A percentile compares a stretch with the other conserved stretches of the same genome.
Evolutionary conservation across 2,329 filamentous ascomycete genomes (phyloP).

Genomic region (Ceratocystis harringtonii): DNA sequence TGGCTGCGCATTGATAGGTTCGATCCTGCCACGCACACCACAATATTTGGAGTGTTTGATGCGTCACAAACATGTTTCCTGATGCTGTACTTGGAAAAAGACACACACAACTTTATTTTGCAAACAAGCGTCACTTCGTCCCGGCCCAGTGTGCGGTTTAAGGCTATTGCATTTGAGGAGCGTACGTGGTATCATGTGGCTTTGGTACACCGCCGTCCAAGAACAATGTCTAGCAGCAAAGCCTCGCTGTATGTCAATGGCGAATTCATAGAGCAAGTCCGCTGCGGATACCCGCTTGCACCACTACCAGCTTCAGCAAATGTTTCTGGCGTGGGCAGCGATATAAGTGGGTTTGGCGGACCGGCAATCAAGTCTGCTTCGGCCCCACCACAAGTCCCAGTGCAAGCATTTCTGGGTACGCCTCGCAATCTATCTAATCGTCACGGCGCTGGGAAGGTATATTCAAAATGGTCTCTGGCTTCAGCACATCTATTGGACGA

Average conservation of each 20-base stretch:
- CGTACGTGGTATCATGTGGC: conserved; percentile 86
- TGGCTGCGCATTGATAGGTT: conserved; percentile 86
- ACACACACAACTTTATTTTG: conserved; percentile 84
- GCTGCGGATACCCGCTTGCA: conserved; percentile 69
- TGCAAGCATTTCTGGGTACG: conserved; percentile 81
- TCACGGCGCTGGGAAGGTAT: conserved; percentile 55
- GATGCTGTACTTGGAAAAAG: conserved; percentile 82
- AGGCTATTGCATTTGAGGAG: conserved; percentile 60
- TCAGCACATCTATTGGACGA: conserved; percentile 83
- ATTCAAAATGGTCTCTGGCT: conserved; percentile 75
- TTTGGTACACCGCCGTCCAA: conserved; percentile 67
- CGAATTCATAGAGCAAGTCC: conserved; percentile 83
- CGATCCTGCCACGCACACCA: conserved; percentile 75
- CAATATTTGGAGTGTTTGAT: conserved; percentile 90
- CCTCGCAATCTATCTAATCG: conserved; percentile 72
- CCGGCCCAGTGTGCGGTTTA: conserved; percentile 85
- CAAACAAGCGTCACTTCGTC: conserved; percentile 84
- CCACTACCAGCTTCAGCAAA: conserved; percentile 47
- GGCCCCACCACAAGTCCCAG: conserved; percentile 20
- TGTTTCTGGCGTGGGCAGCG: conserved; percentile 42
- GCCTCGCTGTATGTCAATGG: conserved; percentile 85
- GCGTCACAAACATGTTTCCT: conserved; percentile 84
- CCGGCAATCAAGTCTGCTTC: not conserved
- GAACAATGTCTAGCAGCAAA: conserved; percentile 59
- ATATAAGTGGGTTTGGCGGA: conserved; percentile 15